Conservation (phyloP, 2,329 filamentous ascomycete genomes). For the Colletotrichum melonis region DNA sequence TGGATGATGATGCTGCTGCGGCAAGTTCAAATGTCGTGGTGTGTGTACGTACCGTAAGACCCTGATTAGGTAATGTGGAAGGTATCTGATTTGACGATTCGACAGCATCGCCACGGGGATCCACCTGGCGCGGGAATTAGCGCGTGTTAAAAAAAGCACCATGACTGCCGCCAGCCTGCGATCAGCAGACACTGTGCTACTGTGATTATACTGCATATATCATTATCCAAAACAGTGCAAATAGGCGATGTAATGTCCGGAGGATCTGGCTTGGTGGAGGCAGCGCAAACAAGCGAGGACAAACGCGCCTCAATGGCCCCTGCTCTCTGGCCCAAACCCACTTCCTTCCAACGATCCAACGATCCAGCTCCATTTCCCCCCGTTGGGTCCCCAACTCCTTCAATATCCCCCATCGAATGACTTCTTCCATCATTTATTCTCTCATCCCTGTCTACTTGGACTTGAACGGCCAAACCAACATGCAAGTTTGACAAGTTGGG, state of each 20-base stretch:
- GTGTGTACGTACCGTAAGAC: not conserved
- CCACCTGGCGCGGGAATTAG: constrained; percentile 24
- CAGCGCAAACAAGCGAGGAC: constrained; percentile 22
- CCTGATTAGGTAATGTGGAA: not conserved
- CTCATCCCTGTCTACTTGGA: not conserved
- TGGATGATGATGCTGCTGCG: constrained; percentile 15
- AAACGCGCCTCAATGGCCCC: constrained; percentile 13
- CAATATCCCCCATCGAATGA: constrained; percentile 29
- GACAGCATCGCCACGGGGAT: constrained; percentile 25
- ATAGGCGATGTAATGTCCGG: not conserved
- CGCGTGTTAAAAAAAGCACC: constrained; percentile 31
- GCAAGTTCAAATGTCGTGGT: not conserved
- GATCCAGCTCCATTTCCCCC: not conserved
- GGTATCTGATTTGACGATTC: not conserved
- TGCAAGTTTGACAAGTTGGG: constrained; percentile 2
- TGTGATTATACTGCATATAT: not conserved
- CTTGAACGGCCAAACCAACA: constrained; percentile 15
- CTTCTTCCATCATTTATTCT: not conserved
- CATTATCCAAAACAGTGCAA: too few species aligned
- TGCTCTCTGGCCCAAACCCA: constrained; percentile 8
- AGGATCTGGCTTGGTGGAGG: constrained; percentile 26
- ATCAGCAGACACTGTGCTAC: not conserved
- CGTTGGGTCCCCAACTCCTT: constrained; percentile 15
- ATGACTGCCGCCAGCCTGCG: constrained; percentile 14
- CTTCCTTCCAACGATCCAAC: constrained; percentile 1